Conservation (phyloP, 2,329 filamentous ascomycete species). For the Claviceps sp. region DNA sequence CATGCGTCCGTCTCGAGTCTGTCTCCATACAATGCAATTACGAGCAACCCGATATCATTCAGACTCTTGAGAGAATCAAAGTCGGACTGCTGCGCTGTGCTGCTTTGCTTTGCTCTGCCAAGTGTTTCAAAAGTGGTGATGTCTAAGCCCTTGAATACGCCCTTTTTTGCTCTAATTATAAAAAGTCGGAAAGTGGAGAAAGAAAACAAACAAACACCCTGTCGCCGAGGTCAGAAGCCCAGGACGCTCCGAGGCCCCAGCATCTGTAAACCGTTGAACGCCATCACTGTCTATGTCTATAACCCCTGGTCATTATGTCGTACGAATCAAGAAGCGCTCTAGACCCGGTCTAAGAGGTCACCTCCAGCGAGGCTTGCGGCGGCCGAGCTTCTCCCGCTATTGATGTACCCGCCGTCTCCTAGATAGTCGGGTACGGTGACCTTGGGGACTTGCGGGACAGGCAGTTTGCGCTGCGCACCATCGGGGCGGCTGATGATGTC, state of each 20-base stretch:
- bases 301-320: slow-evolving; percentile 25
- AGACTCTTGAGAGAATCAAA: too few species aligned
- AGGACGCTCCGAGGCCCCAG: slow-evolving; percentile 3
- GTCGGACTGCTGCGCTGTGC: too few species aligned
- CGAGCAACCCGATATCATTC: too few species aligned
- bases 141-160: slow-evolving; percentile 6
- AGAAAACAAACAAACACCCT: not conserved
- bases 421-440: slow-evolving; percentile 78
- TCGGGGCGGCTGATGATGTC: slow-evolving; percentile 89
- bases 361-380: slow-evolving; percentile 65
- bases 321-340: slow-evolving; percentile 16
- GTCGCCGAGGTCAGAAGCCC: not conserved
- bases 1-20: too few species aligned
- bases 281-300: slow-evolving; percentile 28
- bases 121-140: slow-evolving; percentile 7
- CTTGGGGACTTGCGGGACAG: slow-evolving; percentile 81
- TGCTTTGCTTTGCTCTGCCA: too few species aligned
- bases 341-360: slow-evolving; percentile 47
- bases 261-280: slow-evolving; percentile 19
- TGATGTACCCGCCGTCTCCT: slow-evolving; percentile 51
- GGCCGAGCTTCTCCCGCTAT: slow-evolving; percentile 64
- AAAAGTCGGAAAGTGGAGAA: not conserved
- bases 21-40: too few species aligned
- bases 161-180: not conserved
- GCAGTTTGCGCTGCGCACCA: slow-evolving; percentile 77